Percentiles rank a stretch among this genome's conserved stretches.
Conservation (phyloP, 176 grass and related monocot species). For the Lolium perenne region DNA sequence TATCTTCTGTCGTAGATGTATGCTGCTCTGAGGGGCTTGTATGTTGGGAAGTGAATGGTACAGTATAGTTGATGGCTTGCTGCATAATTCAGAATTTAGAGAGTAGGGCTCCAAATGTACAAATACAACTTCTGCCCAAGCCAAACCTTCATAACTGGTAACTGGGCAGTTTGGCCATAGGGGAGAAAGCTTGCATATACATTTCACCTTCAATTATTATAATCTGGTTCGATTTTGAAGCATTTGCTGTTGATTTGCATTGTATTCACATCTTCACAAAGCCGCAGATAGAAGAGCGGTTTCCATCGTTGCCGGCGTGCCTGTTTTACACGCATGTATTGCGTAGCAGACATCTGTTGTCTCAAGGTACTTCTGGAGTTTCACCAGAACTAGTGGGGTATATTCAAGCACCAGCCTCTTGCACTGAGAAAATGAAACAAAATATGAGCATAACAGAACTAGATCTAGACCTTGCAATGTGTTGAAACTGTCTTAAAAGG, state of each 20-base stretch:
- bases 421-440: constrained; percentile 51
- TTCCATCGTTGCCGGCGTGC: constrained; percentile 32
- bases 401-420: constrained; percentile 60
- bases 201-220: constrained; percentile 16
- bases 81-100: neutral
- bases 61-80: neutral
- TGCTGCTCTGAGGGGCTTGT: neutral
- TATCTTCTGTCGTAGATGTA: neutral
- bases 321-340: constrained; percentile 66
- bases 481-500: neutral
- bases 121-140: neutral
- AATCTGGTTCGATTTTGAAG: neutral
- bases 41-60: neutral
- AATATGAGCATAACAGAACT: constrained; percentile 15
- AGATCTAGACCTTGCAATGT: neutral
- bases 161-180: neutral
- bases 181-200: constrained; percentile 5
- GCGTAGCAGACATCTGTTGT: constrained; percentile 59
- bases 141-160: neutral
- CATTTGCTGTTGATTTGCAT: constrained; percentile 9
- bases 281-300: constrained; percentile 23
- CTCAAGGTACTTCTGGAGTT: constrained; percentile 58
- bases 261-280: constrained; percentile 47
- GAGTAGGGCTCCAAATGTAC: constrained; percentile 25
- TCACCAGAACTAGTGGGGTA: constrained; percentile 52